Percentiles rank a stretch among this genome's conserved stretches.
Evolutionary conservation across 345 rosid species (phyloP).

Genomic region (Eucalyptus leucophloia): DNA sequence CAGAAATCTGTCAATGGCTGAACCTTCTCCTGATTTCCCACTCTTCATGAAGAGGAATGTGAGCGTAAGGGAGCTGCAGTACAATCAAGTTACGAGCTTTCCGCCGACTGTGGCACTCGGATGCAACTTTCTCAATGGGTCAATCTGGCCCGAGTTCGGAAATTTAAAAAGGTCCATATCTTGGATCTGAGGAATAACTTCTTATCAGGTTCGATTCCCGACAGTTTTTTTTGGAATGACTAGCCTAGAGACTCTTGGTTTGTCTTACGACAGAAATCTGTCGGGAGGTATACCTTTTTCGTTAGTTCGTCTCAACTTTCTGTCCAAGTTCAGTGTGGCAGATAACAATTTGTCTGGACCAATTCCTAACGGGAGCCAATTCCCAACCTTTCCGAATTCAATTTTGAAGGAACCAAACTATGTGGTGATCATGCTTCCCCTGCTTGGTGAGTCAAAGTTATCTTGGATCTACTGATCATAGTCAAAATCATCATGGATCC

Average conservation of each 20-base stretch:
- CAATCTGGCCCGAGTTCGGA: neutral
- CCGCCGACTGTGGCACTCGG: neutral
- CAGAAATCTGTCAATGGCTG: neutral
- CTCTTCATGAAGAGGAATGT: neutral
- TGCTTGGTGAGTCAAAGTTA: too few species aligned
- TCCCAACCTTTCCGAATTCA: neutral
- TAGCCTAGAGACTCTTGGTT: neutral
- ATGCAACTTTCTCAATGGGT: neutral
- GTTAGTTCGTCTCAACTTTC: neutral
- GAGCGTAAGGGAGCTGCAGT: neutral
- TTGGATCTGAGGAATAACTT: neutral
- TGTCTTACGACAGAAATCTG: neutral
- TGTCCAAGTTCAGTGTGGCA: neutral
- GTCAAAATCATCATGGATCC: too few species aligned
- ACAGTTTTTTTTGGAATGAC: neutral
- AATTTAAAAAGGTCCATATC: neutral
- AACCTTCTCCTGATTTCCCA: neutral
- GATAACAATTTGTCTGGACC: neutral
- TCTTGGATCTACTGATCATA: too few species aligned
- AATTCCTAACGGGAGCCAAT: constrained; percentile 32
- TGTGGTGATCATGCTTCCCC: too few species aligned
- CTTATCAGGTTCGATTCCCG: neutral
- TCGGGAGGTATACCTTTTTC: neutral
- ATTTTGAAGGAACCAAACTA: too few species aligned
- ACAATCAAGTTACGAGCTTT: neutral